Conservation (phyloP, 768 basidiomycete genomes). For the Pilatotrama ljubarskyi region DNA sequence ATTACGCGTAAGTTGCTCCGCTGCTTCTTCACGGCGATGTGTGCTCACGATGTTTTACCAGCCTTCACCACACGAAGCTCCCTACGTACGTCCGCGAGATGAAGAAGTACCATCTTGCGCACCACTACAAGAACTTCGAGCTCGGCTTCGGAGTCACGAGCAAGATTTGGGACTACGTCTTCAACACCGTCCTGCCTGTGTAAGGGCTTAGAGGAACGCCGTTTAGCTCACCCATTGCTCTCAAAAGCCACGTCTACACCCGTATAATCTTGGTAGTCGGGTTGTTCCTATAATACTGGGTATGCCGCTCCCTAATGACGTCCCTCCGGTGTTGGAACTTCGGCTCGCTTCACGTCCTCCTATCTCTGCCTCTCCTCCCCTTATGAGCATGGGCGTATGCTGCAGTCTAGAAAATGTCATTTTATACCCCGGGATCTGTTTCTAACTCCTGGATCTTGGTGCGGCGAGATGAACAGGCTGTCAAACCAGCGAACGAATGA, state of each 20-base stretch:
- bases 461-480: no score
- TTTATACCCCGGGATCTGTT: background rate
- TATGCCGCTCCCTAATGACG: constrained; percentile 7
- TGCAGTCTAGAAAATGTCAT: constrained; percentile 3
- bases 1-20: constrained; percentile 71
- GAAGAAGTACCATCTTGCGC: constrained; percentile 98
- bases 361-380: constrained; percentile 2
- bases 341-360: background rate
- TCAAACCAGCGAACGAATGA: background rate
- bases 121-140: constrained; percentile 98
- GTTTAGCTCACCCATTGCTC: background rate
- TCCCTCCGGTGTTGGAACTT: background rate
- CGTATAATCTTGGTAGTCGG: background rate
- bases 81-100: constrained; percentile 85
- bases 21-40: constrained; percentile 5
- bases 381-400: background rate
- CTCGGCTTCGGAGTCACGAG: constrained; percentile 97
- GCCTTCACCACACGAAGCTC: constrained; percentile 83
- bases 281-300: constrained; percentile 2
- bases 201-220: constrained; percentile 30
- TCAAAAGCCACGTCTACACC: background rate
- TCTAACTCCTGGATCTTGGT: no score
- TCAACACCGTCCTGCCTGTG: constrained; percentile 76
- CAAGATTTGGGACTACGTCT: constrained; percentile 94
- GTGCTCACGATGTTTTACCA: constrained; percentile 24